phyloP scores from a whole-genome alignment of 345 rosid genomes.

The Hibiscus trionum region DNA sequence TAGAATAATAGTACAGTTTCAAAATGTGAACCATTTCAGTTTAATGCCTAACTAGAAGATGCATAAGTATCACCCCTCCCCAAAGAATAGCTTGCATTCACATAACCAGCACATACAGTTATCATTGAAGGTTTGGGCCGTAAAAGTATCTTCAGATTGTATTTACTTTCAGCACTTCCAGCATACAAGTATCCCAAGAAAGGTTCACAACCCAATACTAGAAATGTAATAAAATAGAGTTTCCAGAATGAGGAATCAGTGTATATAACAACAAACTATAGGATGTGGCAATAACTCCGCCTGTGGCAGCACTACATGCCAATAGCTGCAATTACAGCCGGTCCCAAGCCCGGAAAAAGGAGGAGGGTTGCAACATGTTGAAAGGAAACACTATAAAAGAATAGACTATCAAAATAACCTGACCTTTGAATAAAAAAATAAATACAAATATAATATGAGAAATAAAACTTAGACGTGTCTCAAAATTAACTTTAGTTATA shows the following conservation, averaged over 20 bases:
- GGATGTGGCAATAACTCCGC: constrained; percentile 19
- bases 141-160: neutral
- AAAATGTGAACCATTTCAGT: neutral
- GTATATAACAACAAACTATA: neutral
- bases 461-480: neutral
- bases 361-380: constrained; percentile 19
- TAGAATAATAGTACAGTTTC: neutral
- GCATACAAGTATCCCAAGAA: neutral
- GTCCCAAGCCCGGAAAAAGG: constrained; percentile 28
- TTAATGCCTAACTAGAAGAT: neutral
- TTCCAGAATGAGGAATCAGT: neutral
- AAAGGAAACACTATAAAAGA: neutral
- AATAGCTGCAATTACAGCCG: constrained; percentile 16
- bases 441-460: neutral
- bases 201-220: neutral
- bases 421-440: neutral
- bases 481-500: neutral
- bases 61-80: neutral
- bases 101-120: neutral
- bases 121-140: neutral
- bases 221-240: neutral
- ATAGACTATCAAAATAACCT: neutral
- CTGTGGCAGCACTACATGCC: constrained; percentile 13
- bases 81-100: neutral
- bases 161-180: neutral